These are phyloP conservation scores for Platismatia glauca DNA, from an alignment of 495 filamentous ascomycete species.

Conservation along the genomic window DNA sequence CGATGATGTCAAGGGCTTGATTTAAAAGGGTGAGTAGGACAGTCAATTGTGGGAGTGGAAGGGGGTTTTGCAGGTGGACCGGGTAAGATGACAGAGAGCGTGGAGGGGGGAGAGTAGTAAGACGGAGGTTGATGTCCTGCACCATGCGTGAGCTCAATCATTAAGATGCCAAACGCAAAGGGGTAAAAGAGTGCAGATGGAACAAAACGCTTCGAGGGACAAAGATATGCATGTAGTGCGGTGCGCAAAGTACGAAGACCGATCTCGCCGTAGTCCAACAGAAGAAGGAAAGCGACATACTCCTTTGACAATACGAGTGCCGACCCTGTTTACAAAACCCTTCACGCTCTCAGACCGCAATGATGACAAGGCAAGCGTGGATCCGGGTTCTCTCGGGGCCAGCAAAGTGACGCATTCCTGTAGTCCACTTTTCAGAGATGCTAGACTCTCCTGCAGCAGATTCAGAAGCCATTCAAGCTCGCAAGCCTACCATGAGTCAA, in stretches of 20 bases:
- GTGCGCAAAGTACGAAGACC: neutral
- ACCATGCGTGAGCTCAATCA: neutral
- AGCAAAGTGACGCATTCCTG: constrained; percentile 81
- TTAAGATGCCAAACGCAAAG: no score
- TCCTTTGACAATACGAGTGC: constrained; percentile 66
- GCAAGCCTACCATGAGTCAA: constrained; percentile 42
- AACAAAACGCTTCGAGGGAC: neutral
- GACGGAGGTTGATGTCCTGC: constrained; percentile 44
- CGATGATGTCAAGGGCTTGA: constrained; percentile 66
- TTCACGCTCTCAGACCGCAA: constrained; percentile 81
- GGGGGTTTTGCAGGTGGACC: constrained; percentile 40
- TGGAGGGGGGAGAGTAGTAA: constrained; percentile 40
- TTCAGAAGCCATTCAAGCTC: constrained; percentile 85
- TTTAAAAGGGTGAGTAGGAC: constrained; percentile 65
- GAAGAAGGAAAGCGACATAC: constrained; percentile 37
- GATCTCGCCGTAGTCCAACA: neutral
- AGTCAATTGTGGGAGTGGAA: constrained; percentile 58
- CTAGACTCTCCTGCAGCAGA: constrained; percentile 67
- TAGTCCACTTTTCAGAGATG: constrained; percentile 70
- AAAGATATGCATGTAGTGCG: neutral
- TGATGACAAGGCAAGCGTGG: constrained; percentile 83
- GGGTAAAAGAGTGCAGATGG: neutral
- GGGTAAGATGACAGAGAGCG: constrained; percentile 32
- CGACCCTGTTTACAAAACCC: constrained; percentile 76
- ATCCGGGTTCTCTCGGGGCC: constrained; percentile 69